Percentiles rank a stretch among this genome's conserved stretches.
Evolutionary conservation across 768 basidiomycete genomes (phyloP).

Genomic region (Vishniacozyma victoriae): DNA sequence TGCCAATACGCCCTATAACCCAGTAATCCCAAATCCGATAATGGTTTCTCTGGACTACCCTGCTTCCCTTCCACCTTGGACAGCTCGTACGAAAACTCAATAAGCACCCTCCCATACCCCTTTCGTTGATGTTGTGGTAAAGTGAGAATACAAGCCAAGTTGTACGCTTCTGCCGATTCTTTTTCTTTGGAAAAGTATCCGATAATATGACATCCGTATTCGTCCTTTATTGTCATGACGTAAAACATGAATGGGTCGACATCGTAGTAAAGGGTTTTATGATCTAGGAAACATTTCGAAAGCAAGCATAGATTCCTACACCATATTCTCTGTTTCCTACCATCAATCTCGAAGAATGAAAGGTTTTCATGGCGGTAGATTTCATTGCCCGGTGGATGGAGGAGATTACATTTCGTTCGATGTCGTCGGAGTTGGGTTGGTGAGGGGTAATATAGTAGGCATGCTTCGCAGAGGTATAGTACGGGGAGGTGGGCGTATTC

Average conservation of each 20-base stretch:
- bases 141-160: constrained; percentile 98
- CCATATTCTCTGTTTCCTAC: constrained; percentile 89
- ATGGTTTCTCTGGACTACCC: constrained; percentile 95
- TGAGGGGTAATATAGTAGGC: constrained; percentile 85
- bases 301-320: constrained; percentile 93
- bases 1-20: constrained; percentile 96
- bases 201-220: constrained; percentile 83
- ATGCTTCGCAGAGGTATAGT: constrained; percentile 98
- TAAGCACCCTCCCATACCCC: constrained; percentile 89
- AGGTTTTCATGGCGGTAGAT: constrained; percentile 97
- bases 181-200: constrained; percentile 99
- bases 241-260: constrained; percentile 99
- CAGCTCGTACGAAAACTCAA: constrained; percentile 97
- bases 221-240: constrained; percentile 92
- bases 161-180: constrained; percentile 95
- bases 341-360: constrained; percentile 97
- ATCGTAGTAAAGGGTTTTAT: constrained; percentile 99
- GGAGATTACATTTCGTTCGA: constrained; percentile 78
- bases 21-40: constrained; percentile 86
- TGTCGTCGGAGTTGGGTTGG: constrained; percentile 87
- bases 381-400: constrained; percentile 97
- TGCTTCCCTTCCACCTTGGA: constrained; percentile 93
- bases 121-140: constrained; percentile 95
- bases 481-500: constrained; percentile 94
- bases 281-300: constrained; percentile 97